phyloP scores from a whole-genome alignment of 352 stramenopile genomes.

The Pythium rhizo-oryzae region DNA sequence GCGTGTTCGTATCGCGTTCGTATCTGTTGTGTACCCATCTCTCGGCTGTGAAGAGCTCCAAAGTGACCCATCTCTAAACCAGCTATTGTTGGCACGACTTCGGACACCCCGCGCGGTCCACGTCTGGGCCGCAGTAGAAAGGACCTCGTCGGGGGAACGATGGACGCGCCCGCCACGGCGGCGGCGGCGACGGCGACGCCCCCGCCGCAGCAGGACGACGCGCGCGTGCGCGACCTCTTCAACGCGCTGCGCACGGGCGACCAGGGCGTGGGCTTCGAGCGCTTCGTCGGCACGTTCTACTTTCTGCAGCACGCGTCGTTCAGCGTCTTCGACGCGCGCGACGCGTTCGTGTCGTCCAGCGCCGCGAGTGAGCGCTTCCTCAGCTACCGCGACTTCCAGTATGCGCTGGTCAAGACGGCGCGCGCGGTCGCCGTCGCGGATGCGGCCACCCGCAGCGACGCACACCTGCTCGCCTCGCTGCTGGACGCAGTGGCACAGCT shows the following conservation, averaged over 20 bases:
- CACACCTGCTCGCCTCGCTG: slow-evolving; percentile 34
- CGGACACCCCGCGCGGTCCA: neutral
- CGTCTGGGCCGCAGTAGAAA: too few species aligned
- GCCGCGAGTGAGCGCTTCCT: slow-evolving; percentile 49
- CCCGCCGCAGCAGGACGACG: slow-evolving; percentile 30
- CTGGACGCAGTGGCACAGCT: slow-evolving; percentile 22
- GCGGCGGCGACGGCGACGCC: too few species aligned
- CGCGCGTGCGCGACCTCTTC: slow-evolving; percentile 48
- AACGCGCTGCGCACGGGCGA: slow-evolving; percentile 56
- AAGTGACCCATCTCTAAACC: too few species aligned
- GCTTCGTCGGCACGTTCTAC: slow-evolving; percentile 50
- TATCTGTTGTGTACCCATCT: neutral
- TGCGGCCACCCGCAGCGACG: slow-evolving; percentile 19
- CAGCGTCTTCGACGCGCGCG: slow-evolving; percentile 65
- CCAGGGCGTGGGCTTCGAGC: slow-evolving; percentile 53
- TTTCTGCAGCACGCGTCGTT: slow-evolving; percentile 68
- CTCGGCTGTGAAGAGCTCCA: neutral
- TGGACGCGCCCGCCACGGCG: neutral
- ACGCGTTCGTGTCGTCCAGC: slow-evolving; percentile 62
- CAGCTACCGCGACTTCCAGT: slow-evolving; percentile 62
- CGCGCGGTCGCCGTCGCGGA: slow-evolving; percentile 13
- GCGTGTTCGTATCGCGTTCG: slow-evolving; percentile 21
- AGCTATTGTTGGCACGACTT: too few species aligned
- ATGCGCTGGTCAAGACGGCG: slow-evolving; percentile 49
- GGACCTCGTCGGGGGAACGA: neutral